A percentile compares a stretch with the other conserved stretches of the same genome.
Evolutionary conservation across 805 yeast species (phyloP).

Genomic region (Ogataea glucozyma): DNA sequence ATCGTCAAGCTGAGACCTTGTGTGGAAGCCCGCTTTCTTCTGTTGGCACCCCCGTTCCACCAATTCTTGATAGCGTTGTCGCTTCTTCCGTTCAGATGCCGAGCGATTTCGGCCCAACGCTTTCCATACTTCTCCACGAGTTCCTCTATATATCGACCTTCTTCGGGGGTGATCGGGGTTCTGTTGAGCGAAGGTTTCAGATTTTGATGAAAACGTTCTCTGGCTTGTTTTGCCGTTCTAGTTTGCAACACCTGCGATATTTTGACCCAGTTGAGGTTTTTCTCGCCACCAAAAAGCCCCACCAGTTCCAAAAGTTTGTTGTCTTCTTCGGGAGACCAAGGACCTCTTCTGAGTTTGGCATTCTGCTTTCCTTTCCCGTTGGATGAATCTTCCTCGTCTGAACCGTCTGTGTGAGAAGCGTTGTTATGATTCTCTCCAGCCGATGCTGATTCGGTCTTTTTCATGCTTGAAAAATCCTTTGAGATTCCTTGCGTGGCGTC

Average conservation of each 20-base stretch:
- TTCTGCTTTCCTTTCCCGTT: slow-evolving; percentile 5
- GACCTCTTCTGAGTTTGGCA: slow-evolving; percentile 60
- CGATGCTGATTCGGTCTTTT: background rate
- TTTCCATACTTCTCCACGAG: slow-evolving; percentile 80
- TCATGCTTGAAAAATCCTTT: too few relatives aligned
- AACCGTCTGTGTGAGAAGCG: too few relatives aligned
- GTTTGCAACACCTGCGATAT: slow-evolving; percentile 72
- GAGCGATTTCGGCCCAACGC: slow-evolving; percentile 91
- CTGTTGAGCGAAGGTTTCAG: slow-evolving; percentile 81
- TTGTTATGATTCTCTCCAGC: too few relatives aligned
- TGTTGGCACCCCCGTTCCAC: slow-evolving; percentile 95
- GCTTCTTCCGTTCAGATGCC: slow-evolving; percentile 83
- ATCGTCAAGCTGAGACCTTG: slow-evolving; percentile 21
- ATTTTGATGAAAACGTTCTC: slow-evolving; percentile 91
- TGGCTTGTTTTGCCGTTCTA: slow-evolving; percentile 87
- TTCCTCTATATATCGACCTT: slow-evolving; percentile 77
- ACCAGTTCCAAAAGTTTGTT: slow-evolving; percentile 68
- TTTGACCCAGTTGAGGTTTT: slow-evolving; percentile 72
- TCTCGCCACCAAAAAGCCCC: slow-evolving; percentile 67
- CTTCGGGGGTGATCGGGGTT: slow-evolving; percentile 80
- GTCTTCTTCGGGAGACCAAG: slow-evolving; percentile 90
- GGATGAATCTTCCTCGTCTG: slow-evolving; percentile 12
- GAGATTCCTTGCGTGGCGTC: too few relatives aligned
- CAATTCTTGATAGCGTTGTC: slow-evolving; percentile 92
- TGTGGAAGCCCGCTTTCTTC: slow-evolving; percentile 60